These are phyloP conservation scores for Medicago lupulina DNA, from an alignment of 306 rosid genomes.

Conservation along the genomic window DNA sequence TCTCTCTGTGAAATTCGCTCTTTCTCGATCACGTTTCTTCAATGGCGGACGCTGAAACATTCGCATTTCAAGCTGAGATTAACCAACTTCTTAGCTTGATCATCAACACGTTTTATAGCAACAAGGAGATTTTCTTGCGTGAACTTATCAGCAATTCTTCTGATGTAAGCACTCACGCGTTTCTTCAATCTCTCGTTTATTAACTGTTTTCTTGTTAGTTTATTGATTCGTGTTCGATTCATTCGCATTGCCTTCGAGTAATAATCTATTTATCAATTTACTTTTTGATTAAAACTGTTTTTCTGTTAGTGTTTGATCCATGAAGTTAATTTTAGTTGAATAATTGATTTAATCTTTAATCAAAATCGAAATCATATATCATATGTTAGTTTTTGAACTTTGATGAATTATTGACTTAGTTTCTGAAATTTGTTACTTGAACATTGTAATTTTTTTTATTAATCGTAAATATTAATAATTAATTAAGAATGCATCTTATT, in stretches of 20 bases:
- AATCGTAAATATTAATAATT: too few relatives aligned
- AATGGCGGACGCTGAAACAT: slow-evolving; percentile 71
- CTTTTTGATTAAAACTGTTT: too few relatives aligned
- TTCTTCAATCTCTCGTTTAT: background rate
- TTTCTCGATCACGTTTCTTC: background rate
- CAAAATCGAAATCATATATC: too few relatives aligned
- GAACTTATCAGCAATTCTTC: slow-evolving; percentile 70
- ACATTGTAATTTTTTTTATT: too few relatives aligned
- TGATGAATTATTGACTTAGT: too few relatives aligned
- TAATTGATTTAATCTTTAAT: too few relatives aligned
- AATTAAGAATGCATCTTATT: too few relatives aligned
- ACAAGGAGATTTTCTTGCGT: slow-evolving; percentile 82
- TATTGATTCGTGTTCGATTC: background rate
- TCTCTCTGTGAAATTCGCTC: background rate
- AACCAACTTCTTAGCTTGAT: slow-evolving; percentile 73
- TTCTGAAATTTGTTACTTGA: too few relatives aligned
- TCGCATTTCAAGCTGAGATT: slow-evolving; percentile 76
- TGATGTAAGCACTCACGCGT: slow-evolving; percentile 43
- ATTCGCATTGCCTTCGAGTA: background rate
- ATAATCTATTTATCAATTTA: too few relatives aligned
- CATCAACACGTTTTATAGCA: slow-evolving; percentile 74
- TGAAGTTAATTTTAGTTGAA: too few relatives aligned
- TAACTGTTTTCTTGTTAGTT: too few relatives aligned
- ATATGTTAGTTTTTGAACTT: too few relatives aligned
- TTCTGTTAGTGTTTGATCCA: background rate